Evolutionary conservation across 768 basidiomycete genomes (phyloP).

Genomic region (Hysterangium stoloniferum): DNA sequence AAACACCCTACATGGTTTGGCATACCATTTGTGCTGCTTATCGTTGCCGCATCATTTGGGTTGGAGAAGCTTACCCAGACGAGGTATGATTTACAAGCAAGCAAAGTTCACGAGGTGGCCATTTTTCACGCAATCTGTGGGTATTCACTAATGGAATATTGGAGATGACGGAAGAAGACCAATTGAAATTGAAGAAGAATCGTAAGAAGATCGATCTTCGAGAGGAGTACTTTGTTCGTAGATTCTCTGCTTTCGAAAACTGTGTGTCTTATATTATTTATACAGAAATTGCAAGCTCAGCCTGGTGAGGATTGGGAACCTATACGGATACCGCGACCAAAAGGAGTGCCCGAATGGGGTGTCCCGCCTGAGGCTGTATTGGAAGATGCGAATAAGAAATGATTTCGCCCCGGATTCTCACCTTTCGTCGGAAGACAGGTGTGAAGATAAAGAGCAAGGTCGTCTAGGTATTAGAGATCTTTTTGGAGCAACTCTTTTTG

Average conservation of each 20-base stretch:
- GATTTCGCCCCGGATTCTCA: neutral
- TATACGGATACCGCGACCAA: slow-evolving; percentile 73
- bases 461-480: too few relatives aligned
- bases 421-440: neutral
- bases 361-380: slow-evolving; percentile 43
- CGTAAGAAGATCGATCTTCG: slow-evolving; percentile 85
- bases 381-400: neutral
- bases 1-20: slow-evolving; percentile 74
- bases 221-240: slow-evolving; percentile 92
- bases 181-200: slow-evolving; percentile 58
- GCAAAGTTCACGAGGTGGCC: slow-evolving; percentile 61
- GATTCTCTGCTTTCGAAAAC: neutral
- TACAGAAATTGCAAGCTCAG: slow-evolving; percentile 56
- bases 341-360: slow-evolving; percentile 92
- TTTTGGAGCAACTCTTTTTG: too few relatives aligned
- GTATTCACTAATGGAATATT: neutral
- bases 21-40: slow-evolving; percentile 75
- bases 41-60: slow-evolving; percentile 83
- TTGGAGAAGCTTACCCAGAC: slow-evolving; percentile 81
- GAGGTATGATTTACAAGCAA: slow-evolving; percentile 81
- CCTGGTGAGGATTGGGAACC: slow-evolving; percentile 78
- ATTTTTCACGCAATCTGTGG: neutral
- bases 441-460: neutral
- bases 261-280: neutral
- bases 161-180: slow-evolving; percentile 71